Evolutionary conservation across 345 rosid genomes (phyloP).

Genomic region (Anastatica hierochuntica): DNA sequence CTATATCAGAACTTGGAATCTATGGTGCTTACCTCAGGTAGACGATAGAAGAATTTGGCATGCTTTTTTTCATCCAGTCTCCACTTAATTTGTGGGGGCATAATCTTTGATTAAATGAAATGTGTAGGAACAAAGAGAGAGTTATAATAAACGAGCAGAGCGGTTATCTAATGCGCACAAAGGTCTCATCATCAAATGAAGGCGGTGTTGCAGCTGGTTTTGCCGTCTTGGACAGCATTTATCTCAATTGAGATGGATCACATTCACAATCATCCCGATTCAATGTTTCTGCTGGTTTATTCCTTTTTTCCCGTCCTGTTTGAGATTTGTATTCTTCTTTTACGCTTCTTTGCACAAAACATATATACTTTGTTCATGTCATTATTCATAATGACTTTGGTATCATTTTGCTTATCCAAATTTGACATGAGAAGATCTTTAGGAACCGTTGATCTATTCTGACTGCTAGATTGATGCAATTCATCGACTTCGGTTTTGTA

Average conservation of each 20-base stretch:
- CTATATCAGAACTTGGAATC: constrained; percentile 88
- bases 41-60: not conserved
- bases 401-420: no score
- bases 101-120: constrained; percentile 9
- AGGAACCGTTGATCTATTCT: no score
- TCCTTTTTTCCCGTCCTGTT: no score
- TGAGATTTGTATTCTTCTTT: no score
- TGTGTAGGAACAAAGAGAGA: constrained; percentile 71
- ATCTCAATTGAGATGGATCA: constrained; percentile 43
- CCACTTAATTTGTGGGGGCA: not conserved
- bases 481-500: no score
- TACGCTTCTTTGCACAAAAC: no score
- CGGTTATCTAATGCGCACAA: constrained; percentile 88
- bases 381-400: no score
- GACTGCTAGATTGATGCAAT: no score
- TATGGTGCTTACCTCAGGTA: constrained; percentile 85
- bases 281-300: no score
- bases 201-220: constrained; percentile 96
- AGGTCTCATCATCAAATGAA: constrained; percentile 80
- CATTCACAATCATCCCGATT: not conserved
- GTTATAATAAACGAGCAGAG: constrained; percentile 65
- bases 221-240: constrained; percentile 85
- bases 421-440: no score
- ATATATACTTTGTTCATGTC: no score
- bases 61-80: not conserved